A percentile compares a stretch with the other conserved stretches of the same genome.
These are phyloP conservation scores for Gossypium turneri DNA, from an alignment of 345 rosid species.

Conservation along the genomic window DNA sequence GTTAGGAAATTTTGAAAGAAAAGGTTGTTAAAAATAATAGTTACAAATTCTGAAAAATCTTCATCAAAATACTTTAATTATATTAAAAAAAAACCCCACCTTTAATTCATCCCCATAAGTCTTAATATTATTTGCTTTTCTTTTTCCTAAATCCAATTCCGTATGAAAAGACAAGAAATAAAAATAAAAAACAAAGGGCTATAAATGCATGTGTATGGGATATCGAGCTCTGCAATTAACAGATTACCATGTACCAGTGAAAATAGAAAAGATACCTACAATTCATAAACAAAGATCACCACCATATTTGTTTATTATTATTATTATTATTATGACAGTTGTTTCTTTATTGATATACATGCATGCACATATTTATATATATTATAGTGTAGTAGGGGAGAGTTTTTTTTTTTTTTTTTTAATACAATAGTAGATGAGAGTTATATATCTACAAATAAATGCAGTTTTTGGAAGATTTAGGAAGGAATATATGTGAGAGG, in stretches of 20 bases:
- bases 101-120: not conserved
- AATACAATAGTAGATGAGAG: not conserved
- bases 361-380: too few relatives aligned
- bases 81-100: too few relatives aligned
- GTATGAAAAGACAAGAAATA: not conserved
- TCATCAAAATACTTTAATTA: too few relatives aligned
- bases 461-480: not conserved
- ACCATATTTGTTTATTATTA: not conserved
- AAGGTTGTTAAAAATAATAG: too few relatives aligned
- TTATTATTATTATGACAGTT: not conserved
- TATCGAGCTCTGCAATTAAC: not conserved
- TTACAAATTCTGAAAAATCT: too few relatives aligned
- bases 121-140: too few relatives aligned
- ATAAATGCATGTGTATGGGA: constrained; percentile 4
- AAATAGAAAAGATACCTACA: not conserved
- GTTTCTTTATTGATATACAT: not conserved
- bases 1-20: not conserved
- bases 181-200: not conserved
- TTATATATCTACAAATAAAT: not conserved
- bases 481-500: not conserved
- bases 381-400: not conserved
- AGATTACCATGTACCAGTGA: not conserved
- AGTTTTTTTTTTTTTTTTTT: too few relatives aligned
- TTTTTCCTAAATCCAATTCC: not conserved
- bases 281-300: not conserved